Conservation (phyloP, 2,329 filamentous ascomycete species). For the Fonsecaea erecta region DNA sequence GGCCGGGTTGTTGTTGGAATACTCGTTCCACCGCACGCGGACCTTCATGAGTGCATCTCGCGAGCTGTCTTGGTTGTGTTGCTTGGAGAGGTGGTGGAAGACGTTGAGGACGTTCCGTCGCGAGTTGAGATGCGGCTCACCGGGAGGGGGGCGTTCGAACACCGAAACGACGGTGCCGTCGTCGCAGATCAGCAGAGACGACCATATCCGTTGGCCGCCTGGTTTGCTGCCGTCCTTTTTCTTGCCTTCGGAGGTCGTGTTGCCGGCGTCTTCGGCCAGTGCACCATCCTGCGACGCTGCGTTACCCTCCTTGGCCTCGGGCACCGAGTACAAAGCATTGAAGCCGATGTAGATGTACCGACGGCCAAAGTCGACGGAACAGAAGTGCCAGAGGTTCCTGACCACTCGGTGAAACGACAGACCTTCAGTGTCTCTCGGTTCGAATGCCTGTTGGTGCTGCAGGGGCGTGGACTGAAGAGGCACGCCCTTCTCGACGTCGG, state of each 20-base stretch:
- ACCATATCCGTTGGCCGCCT: constrained; percentile 46
- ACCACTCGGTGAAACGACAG: constrained; percentile 57
- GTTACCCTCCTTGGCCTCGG: constrained; percentile 57
- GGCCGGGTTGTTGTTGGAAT: not conserved
- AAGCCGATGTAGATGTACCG: constrained; percentile 34
- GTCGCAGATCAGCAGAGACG: constrained; percentile 62
- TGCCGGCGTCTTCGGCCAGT: not conserved
- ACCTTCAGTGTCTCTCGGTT: constrained; percentile 2
- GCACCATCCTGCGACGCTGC: not conserved
- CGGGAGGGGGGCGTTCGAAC: constrained; percentile 46
- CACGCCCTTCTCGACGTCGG: constrained; percentile 23
- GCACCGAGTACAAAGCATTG: constrained; percentile 34
- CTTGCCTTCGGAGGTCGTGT: not conserved
- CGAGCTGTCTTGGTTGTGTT: constrained; percentile 53
- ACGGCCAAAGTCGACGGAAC: constrained; percentile 69
- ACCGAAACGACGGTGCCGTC: constrained; percentile 49
- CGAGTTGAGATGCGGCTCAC: constrained; percentile 43
- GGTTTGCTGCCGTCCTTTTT: constrained; percentile 20
- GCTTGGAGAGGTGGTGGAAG: constrained; percentile 64
- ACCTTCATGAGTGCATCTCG: constrained; percentile 57
- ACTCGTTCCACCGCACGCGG: constrained; percentile 47
- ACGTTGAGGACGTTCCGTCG: constrained; percentile 65
- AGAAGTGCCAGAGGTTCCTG: constrained; percentile 75
- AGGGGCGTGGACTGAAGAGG: not conserved
- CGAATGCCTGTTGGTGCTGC: constrained; percentile 8